Conservation (phyloP, 1,284 basidiomycete species). For the Malassezia caprae region DNA sequence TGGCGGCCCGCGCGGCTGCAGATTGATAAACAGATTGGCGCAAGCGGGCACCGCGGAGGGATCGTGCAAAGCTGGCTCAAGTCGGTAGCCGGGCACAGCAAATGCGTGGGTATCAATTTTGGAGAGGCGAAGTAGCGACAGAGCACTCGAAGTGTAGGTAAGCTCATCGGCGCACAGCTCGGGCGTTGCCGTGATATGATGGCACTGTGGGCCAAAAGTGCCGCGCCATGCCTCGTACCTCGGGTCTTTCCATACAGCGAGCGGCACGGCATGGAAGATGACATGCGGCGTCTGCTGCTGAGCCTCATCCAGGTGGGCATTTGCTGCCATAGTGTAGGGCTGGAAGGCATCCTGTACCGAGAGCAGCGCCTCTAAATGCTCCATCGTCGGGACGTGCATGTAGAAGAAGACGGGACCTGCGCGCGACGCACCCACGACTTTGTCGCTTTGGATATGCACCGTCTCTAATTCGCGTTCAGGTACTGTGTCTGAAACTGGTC, state of each 20-base stretch:
- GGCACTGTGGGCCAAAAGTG: constrained; percentile 56
- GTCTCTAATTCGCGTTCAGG: constrained; percentile 31
- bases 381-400: constrained; percentile 59
- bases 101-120: constrained; percentile 67
- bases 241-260: constrained; percentile 54
- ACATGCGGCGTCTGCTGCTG: constrained; percentile 52
- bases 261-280: constrained; percentile 34
- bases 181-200: constrained; percentile 54
- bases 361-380: constrained; percentile 58
- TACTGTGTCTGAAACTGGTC: constrained; percentile 28
- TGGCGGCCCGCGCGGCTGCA: constrained; percentile 25
- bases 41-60: background rate
- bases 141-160: constrained; percentile 65
- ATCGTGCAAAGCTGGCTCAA: constrained; percentile 3
- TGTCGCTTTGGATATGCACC: constrained; percentile 20
- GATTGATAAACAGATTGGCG: constrained; percentile 17
- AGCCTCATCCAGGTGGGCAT: constrained; percentile 26
- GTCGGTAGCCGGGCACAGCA: constrained; percentile 57
- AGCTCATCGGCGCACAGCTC: constrained; percentile 59
- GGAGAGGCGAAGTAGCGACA: constrained; percentile 62
- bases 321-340: constrained; percentile 43
- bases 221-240: constrained; percentile 65
- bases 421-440: constrained; percentile 58
- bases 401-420: constrained; percentile 52
- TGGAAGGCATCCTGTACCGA: constrained; percentile 51